Evolutionary conservation across 352 stramenopile genomes (phyloP), one percentile per base, ranked within the genome.

Genomic region (Phytophthora tentaculata): DNA sequence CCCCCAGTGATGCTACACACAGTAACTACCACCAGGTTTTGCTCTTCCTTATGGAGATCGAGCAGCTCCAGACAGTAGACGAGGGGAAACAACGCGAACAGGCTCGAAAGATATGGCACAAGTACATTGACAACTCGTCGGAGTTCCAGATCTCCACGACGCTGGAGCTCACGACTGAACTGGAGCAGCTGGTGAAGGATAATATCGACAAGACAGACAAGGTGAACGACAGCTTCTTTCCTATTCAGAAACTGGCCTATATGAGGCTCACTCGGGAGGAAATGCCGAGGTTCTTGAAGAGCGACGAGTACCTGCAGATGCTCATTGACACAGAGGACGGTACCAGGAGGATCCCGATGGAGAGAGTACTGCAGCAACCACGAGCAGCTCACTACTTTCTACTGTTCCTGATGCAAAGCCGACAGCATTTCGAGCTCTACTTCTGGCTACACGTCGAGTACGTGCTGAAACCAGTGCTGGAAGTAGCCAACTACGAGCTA

Each of bases 381-480:
- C 75, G 88, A 26, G 86, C 88, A 1, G 88, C 88, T 9, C 88
- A 96, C 63, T 96, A 96, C 58, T 96, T 96, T 65, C 51, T 96
- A 37, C 74, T 96, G 2, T 96, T 94, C 32, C 64, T 96, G 23
- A 94, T 96, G 88, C 86, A 96, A 56, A 94, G 84, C 14, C 81
- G 88, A 8, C 88, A 96, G 67, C 88, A 96, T 63, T 94, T 96
- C 63, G 86, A 94, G 41, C 71, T 96, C 7, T 96, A 94, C 75
- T 93, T 96, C 35, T 96, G 88, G 88, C 77, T 96, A 17, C 88
- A 96, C 65, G 83, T 94, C 32, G 88, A 96, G 67, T 96, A 94
- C 59, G 85, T 94, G 20, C 80, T 96, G 10, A 93, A 92, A 52
- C 86, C 81, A 2, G 57, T 91, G 29, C 48, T 93, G 23, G 80